Evolutionary conservation across 352 stramenopile genomes (phyloP).

Genomic region (Pythium biforme): DNA sequence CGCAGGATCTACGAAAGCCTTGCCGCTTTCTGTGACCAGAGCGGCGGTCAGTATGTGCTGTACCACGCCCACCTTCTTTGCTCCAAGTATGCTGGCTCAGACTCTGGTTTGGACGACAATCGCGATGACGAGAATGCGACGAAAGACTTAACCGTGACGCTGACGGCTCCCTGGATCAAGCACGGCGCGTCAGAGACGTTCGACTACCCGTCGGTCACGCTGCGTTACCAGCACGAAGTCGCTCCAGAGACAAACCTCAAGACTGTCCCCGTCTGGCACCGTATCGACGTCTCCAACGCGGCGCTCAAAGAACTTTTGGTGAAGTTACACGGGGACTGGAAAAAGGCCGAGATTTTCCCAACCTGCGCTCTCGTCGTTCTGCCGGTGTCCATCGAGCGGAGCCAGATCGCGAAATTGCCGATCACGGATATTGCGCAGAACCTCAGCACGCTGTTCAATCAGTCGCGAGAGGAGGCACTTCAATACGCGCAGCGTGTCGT

Average conservation of each 20-base stretch:
- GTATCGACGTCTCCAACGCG: not conserved
- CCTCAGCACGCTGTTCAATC: not conserved
- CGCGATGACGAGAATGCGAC: not conserved
- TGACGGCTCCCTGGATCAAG: not conserved
- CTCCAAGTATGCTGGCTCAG: not conserved
- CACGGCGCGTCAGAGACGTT: not conserved
- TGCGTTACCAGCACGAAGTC: not conserved
- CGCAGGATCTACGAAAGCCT: not conserved
- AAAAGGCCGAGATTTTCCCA: not conserved
- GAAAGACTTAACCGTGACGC: not conserved
- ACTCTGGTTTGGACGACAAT: not conserved
- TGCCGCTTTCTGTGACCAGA: constrained; percentile 1
- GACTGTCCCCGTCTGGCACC: too few species aligned
- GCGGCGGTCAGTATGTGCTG: not conserved
- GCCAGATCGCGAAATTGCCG: not conserved
- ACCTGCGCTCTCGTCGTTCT: constrained; percentile 1
- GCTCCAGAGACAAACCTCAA: not conserved
- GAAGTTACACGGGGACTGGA: not conserved
- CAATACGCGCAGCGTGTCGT: not conserved
- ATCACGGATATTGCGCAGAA: not conserved
- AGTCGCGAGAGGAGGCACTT: not conserved
- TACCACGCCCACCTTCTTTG: not conserved
- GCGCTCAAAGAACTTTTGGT: too few species aligned
- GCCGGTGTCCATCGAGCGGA: not conserved
- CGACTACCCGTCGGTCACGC: not conserved